These are phyloP conservation scores for Nadsonia starkeyi-henricii DNA, from an alignment of 1,139 yeast genomes.

Conservation along the genomic window DNA sequence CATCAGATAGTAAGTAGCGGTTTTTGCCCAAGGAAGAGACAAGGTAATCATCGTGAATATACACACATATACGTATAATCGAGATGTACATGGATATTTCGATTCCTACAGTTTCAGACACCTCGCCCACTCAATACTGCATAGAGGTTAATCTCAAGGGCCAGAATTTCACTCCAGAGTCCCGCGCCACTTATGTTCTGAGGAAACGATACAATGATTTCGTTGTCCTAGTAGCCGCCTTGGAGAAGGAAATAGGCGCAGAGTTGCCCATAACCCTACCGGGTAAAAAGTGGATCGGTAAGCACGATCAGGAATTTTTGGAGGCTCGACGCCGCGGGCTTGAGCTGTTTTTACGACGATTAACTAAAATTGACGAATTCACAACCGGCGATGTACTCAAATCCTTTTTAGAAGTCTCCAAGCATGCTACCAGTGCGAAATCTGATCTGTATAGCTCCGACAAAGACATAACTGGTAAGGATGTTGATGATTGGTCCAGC, in stretches of 20 bases:
- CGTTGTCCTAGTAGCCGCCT: conserved; percentile 29
- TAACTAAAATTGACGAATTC: conserved; percentile 23
- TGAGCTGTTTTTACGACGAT: conserved; percentile 21
- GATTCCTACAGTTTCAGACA: conserved; percentile 21
- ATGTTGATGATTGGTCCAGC: conserved; percentile 19
- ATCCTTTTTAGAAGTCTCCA: conserved; percentile 11
- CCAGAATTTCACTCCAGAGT: conserved; percentile 2
- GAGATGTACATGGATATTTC: conserved; percentile 15
- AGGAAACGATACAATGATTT: conserved; percentile 41
- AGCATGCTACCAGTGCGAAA: conserved; percentile 11
- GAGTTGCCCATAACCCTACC: conserved; percentile 38
- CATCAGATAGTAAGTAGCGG: too few species aligned
- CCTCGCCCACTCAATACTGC: conserved; percentile 25
- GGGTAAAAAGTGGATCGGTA: conserved; percentile 24
- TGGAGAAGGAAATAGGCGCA: conserved; percentile 32
- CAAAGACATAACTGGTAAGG: conserved; percentile 5
- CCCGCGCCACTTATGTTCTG: conserved; percentile 18
- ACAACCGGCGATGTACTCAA: not conserved
- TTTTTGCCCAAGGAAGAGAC: too few species aligned
- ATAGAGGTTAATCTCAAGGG: conserved; percentile 22
- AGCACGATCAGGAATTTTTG: conserved; percentile 15
- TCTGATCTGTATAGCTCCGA: not conserved
- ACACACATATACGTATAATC: not conserved
- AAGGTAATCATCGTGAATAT: too few species aligned
- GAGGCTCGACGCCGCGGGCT: conserved; percentile 22